Percentiles rank a stretch among this genome's conserved stretches.
phyloP scores from a whole-genome alignment of 192 early-diverging fungal genomes.

The Piromyces finnis region DNA sequence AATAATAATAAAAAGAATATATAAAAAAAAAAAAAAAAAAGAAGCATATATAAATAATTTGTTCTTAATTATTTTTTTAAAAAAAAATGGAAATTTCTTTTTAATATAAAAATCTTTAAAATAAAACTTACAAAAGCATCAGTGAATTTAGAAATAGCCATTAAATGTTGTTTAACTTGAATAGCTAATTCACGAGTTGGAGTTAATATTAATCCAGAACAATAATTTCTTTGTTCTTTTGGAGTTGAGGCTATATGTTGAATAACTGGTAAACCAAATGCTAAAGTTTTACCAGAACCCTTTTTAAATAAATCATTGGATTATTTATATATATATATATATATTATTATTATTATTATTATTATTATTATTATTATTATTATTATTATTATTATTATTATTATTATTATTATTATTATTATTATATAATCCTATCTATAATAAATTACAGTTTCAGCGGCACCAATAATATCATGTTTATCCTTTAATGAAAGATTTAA shows the following conservation, averaged over 20 bases:
- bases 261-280: constrained; percentile 85
- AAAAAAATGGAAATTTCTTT: no score
- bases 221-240: neutral
- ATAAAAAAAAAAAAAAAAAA: no score
- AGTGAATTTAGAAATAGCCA: neutral
- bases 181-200: constrained; percentile 93
- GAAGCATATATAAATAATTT: no score
- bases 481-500: constrained; percentile 48
- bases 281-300: constrained; percentile 89
- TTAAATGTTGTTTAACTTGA: constrained; percentile 76
- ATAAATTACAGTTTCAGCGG: constrained; percentile 74
- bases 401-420: neutral
- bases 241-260: constrained; percentile 12
- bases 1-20: no score
- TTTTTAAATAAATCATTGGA: constrained; percentile 6
- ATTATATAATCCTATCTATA: no score
- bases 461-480: constrained; percentile 72
- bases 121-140: neutral
- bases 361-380: neutral
- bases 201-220: constrained; percentile 55
- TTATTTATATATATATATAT: no score
- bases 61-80: no score
- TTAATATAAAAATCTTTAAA: no score
- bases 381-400: neutral
- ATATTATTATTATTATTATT: constrained; percentile 3